Conservation (phyloP, 169 alveolate genomes). For the Nephromyces sp. region DNA sequence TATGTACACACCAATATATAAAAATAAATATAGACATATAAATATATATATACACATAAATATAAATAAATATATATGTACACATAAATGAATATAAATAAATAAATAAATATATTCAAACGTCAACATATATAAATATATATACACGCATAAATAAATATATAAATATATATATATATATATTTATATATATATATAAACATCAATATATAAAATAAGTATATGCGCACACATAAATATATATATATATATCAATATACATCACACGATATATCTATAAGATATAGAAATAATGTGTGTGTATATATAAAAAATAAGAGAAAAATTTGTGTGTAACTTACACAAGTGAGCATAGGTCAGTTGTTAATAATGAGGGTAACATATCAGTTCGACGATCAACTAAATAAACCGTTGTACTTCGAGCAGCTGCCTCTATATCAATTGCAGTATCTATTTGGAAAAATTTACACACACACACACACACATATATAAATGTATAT, state of each 20-base stretch:
- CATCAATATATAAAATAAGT: not conserved
- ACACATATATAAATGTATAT: too few species aligned
- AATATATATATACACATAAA: not conserved
- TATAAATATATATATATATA: too few species aligned
- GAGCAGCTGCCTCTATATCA: slow-evolving; percentile 95
- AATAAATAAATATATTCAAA: not conserved
- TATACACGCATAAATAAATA: too few species aligned
- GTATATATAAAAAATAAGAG: slow-evolving; percentile 13
- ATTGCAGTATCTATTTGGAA: slow-evolving; percentile 78
- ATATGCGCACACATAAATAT: not conserved
- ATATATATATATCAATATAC: not conserved
- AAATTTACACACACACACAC: too few species aligned
- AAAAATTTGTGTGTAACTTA: not conserved
- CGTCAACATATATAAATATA: not conserved
- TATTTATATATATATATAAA: not conserved
- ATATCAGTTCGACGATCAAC: slow-evolving; percentile 96
- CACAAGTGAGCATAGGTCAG: slow-evolving; percentile 50
- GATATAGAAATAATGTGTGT: not conserved
- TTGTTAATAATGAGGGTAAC: slow-evolving; percentile 88
- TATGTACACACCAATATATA: not conserved
- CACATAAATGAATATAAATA: not conserved
- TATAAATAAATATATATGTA: not conserved
- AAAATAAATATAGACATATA: not conserved
- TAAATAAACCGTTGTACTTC: slow-evolving; percentile 83
- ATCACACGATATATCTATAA: not conserved